Evolutionary conservation across 2,329 filamentous ascomycete species (phyloP).

Genomic region (Geosmithia flava): DNA sequence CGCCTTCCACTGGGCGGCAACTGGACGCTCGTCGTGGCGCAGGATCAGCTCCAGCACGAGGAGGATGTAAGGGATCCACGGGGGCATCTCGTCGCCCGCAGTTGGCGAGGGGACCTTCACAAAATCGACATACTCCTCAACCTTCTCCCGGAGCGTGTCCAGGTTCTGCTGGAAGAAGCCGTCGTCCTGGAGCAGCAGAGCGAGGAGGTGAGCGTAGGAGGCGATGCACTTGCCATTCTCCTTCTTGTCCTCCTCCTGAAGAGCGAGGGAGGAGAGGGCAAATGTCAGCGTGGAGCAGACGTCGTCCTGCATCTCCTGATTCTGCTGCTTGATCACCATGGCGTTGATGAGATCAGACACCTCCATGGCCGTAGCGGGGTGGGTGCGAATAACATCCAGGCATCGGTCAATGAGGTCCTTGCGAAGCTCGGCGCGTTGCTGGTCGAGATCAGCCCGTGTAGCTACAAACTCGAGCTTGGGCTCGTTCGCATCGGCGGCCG

Average conservation of each 20-base stretch:
- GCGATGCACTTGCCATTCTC: constrained; percentile 53
- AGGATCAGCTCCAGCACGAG: constrained; percentile 83
- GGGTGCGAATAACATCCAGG: constrained; percentile 77
- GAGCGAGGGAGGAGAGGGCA: constrained; percentile 61
- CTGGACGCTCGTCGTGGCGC: constrained; percentile 77
- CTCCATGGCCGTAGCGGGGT: constrained; percentile 82
- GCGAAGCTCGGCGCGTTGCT: constrained; percentile 59
- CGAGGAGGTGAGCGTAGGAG: constrained; percentile 84
- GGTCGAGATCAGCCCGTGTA: constrained; percentile 67
- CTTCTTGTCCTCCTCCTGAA: constrained; percentile 50
- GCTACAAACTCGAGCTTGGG: constrained; percentile 7
- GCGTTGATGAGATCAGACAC: constrained; percentile 75
- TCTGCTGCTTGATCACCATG: constrained; percentile 48
- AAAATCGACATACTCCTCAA: constrained; percentile 65
- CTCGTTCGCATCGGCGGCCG: constrained; percentile 3
- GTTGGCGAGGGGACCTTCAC: constrained; percentile 58
- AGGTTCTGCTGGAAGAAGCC: constrained; percentile 69
- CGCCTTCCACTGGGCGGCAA: constrained; percentile 57
- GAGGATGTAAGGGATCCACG: constrained; percentile 85
- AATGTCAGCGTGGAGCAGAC: constrained; percentile 74
- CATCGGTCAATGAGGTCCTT: constrained; percentile 77
- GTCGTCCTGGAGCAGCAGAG: constrained; percentile 73
- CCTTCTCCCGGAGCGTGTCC: constrained; percentile 62
- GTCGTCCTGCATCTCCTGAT: constrained; percentile 49
- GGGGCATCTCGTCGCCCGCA: constrained; percentile 65